A percentile compares a stretch with the other conserved stretches of the same genome.
phyloP scores from a whole-genome alignment of 1,284 basidiomycete species.

The Violaceomyces palustris region DNA sequence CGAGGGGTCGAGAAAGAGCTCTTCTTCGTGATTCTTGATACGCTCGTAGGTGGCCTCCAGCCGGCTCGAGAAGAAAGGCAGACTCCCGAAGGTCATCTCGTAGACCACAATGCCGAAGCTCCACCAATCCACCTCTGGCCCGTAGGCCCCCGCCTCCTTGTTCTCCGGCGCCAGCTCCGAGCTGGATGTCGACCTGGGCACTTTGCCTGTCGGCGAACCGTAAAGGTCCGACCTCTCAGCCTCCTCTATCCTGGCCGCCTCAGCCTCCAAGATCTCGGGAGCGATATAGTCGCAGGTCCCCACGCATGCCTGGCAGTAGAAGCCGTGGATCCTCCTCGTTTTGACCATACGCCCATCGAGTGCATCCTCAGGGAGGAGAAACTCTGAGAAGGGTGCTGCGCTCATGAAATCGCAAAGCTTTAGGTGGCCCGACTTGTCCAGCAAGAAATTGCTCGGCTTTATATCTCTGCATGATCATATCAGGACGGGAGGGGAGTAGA shows the following conservation, averaged over 20 bases:
- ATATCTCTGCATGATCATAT: constrained; percentile 30
- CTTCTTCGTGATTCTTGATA: constrained; percentile 39
- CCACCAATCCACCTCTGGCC: constrained; percentile 52
- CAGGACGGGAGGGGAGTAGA: too few species aligned
- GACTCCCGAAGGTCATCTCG: constrained; percentile 46
- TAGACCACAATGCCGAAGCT: constrained; percentile 49
- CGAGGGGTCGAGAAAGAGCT: constrained; percentile 16
- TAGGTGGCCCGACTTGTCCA: constrained; percentile 44
- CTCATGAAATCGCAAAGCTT: constrained; percentile 51
- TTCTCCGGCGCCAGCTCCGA: constrained; percentile 4
- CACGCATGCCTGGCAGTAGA: constrained; percentile 42
- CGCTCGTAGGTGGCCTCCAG: constrained; percentile 45
- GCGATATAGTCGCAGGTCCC: constrained; percentile 52
- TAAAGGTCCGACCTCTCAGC: background rate
- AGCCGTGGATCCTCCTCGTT: constrained; percentile 35
- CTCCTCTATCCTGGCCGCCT: constrained; percentile 23
- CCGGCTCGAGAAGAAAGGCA: constrained; percentile 47
- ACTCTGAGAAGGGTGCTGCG: constrained; percentile 46
- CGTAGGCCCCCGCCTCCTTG: constrained; percentile 36
- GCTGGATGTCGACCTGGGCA: too few species aligned
- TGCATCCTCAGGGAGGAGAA: constrained; percentile 5
- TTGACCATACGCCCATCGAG: background rate
- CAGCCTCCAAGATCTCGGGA: constrained; percentile 46
- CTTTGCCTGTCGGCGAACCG: too few species aligned
- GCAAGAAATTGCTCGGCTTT: constrained; percentile 50